These are phyloP conservation scores for Pisolithus tinctorius DNA, from an alignment of 768 basidiomycete genomes.

Conservation along the genomic window DNA sequence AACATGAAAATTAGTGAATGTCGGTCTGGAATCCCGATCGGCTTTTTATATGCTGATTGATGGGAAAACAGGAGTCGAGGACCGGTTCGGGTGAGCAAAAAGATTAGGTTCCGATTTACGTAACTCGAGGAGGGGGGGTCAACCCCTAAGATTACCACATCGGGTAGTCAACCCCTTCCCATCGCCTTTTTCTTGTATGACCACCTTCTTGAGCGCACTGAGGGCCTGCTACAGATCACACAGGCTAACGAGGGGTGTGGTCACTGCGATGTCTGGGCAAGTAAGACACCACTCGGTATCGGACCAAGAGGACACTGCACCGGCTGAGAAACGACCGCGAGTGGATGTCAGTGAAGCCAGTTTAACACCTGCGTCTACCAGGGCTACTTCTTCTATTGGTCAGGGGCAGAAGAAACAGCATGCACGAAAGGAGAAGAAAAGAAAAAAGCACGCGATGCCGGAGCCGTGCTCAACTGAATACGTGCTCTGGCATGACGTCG, in stretches of 20 bases:
- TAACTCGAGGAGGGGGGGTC: not conserved
- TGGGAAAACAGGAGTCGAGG: not conserved
- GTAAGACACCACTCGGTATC: constrained; percentile 6
- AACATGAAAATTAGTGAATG: constrained; percentile 9
- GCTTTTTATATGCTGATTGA: not conserved
- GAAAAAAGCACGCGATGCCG: constrained; percentile 4
- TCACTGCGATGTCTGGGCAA: constrained; percentile 4
- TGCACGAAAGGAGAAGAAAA: constrained; percentile 2
- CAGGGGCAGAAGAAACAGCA: not conserved
- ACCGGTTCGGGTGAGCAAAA: not conserved
- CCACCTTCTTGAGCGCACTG: not conserved
- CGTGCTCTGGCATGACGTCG: constrained; percentile 67
- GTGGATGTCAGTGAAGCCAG: constrained; percentile 7
- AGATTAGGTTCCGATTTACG: not conserved
- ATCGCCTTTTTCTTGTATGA: not conserved
- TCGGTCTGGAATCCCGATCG: not conserved
- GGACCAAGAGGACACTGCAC: constrained; percentile 9
- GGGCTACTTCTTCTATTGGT: not conserved
- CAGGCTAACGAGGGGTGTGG: not conserved
- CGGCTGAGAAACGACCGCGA: constrained; percentile 28
- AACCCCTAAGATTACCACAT: not conserved
- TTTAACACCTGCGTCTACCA: not conserved
- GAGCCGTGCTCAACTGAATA: constrained; percentile 70
- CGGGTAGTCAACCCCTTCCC: not conserved
- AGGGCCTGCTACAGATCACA: not conserved